Evolutionary conservation across 2,329 filamentous ascomycete species (phyloP).

Genomic region (Botrytis porri): DNA sequence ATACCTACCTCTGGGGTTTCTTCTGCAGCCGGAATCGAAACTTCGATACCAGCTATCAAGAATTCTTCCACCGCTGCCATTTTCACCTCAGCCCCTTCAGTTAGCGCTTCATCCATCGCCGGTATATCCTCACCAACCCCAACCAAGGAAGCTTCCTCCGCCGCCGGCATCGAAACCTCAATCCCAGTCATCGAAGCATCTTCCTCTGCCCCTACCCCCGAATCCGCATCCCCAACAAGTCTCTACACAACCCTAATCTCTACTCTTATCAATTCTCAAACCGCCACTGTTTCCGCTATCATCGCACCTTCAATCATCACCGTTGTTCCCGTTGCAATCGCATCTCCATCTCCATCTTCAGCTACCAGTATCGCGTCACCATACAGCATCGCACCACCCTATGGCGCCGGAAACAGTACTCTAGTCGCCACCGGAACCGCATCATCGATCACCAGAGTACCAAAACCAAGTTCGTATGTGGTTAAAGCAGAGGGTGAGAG

Average conservation of each 20-base stretch:
- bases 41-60: neutral
- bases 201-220: neutral
- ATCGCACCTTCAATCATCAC: slow-evolving; percentile 7
- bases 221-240: neutral
- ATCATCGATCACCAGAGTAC: neutral
- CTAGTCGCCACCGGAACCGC: neutral
- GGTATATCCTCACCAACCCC: neutral
- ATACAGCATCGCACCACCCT: neutral
- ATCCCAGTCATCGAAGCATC: neutral
- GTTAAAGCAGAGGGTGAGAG: neutral
- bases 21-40: neutral
- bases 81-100: too few species aligned
- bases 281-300: neutral
- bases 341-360: neutral
- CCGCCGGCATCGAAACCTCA: too few species aligned
- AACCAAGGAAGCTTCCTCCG: neutral
- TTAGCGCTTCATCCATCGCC: neutral
- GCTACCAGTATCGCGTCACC: neutral
- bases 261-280: neutral
- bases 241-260: neutral
- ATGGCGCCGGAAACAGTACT: neutral
- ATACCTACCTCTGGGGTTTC: neutral
- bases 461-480: neutral
- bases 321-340: neutral
- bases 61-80: neutral